Percentiles rank a stretch among this genome's conserved stretches.
These are phyloP conservation scores for Fusarium piperis DNA, from an alignment of 2,329 filamentous ascomycete species.

Conservation along the genomic window DNA sequence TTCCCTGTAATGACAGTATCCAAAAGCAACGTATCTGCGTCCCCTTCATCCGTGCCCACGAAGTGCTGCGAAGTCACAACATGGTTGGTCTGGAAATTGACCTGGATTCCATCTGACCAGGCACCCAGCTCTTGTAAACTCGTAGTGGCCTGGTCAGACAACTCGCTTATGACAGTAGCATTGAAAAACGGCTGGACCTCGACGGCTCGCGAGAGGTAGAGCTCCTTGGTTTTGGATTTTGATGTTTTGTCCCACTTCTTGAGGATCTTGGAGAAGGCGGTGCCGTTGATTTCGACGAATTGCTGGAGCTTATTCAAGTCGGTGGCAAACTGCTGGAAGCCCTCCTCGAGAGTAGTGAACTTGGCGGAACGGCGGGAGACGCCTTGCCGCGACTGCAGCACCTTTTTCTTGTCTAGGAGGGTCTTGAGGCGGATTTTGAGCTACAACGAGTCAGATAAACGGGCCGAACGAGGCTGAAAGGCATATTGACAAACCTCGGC, in stretches of 20 bases:
- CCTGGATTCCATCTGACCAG: conserved; percentile 95
- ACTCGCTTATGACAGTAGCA: conserved; percentile 92
- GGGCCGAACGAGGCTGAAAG: not conserved
- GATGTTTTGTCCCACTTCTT: conserved; percentile 99
- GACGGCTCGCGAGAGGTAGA: conserved; percentile 94
- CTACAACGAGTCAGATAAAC: conserved; percentile 57
- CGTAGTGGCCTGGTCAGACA: conserved; percentile 97
- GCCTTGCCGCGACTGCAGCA: conserved; percentile 82
- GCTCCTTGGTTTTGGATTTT: conserved; percentile 97
- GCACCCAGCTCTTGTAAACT: conserved; percentile 93
- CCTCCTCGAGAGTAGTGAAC: conserved; percentile 94
- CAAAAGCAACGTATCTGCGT: conserved; percentile 87
- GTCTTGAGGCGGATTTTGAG: conserved; percentile 94
- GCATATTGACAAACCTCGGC: conserved; percentile 75
- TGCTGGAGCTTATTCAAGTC: conserved; percentile 98
- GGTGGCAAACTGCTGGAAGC: conserved; percentile 95
- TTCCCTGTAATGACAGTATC: conserved; percentile 89
- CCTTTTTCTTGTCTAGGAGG: conserved; percentile 92
- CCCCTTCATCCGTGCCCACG: conserved; percentile 83
- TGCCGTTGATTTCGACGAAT: conserved; percentile 98
- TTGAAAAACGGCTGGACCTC: conserved; percentile 99
- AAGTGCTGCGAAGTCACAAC: conserved; percentile 73
- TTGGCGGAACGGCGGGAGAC: conserved; percentile 89
- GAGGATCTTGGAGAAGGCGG: conserved; percentile 96
- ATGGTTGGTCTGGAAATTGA: conserved; percentile 79